phyloP scores from a whole-genome alignment of 2,329 filamentous ascomycete species.

The Ophiostoma perfectum region DNA sequence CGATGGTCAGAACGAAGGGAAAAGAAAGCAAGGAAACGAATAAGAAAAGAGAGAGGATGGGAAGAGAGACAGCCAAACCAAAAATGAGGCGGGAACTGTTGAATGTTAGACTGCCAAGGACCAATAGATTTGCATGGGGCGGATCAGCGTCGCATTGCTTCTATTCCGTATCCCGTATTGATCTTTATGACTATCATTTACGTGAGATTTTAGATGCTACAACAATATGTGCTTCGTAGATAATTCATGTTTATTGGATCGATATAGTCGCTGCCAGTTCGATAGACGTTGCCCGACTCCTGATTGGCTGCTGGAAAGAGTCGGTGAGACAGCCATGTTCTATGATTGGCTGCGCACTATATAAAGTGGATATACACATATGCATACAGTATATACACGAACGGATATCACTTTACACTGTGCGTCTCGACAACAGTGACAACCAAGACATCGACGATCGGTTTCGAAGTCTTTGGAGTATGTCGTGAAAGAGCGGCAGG shows the following conservation, averaged over 20 bases:
- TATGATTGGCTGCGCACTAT: background rate
- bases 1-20: background rate
- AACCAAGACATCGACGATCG: constrained; percentile 1
- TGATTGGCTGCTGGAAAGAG: background rate
- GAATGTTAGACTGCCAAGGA: constrained; percentile 1
- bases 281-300: background rate
- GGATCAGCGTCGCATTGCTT: background rate
- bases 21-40: background rate
- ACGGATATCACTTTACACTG: background rate
- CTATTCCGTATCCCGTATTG: background rate
- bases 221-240: too few relatives aligned
- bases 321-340: background rate
- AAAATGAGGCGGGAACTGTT: constrained; percentile 17
- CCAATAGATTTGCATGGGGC: constrained; percentile 4
- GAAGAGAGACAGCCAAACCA: background rate
- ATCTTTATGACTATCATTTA: background rate
- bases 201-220: too few relatives aligned
- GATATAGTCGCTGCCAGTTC: background rate
- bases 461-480: background rate
- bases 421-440: background rate
- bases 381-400: background rate
- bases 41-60: background rate
- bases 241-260: background rate
- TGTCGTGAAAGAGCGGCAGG: background rate
- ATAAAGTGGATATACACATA: too few relatives aligned